Evolutionary conservation across 2,329 filamentous ascomycete genomes (phyloP).

Genomic region (Aspergillus fijiensis): DNA sequence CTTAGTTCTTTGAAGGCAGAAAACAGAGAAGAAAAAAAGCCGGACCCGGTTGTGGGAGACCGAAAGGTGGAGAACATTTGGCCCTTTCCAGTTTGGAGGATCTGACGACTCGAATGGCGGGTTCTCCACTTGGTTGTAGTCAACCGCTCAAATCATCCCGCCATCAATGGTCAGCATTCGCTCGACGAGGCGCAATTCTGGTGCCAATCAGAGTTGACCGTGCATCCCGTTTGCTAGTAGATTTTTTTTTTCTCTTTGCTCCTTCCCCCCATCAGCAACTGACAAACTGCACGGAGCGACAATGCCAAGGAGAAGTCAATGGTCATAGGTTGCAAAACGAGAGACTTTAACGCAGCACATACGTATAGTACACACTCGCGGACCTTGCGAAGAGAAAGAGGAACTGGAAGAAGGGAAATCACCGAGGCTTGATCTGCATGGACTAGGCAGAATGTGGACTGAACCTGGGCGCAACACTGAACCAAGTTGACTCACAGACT

Average conservation of each 20-base stretch:
- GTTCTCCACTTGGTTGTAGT: constrained; percentile 13
- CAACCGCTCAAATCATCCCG: constrained; percentile 12
- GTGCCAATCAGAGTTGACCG: constrained; percentile 14
- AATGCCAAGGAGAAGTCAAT: constrained; percentile 7
- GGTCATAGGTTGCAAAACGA: not conserved
- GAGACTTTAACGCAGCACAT: not conserved
- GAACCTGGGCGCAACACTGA: constrained; percentile 6
- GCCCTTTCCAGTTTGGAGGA: not conserved
- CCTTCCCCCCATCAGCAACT: not conserved
- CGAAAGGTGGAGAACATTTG: constrained; percentile 8
- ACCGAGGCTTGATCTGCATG: constrained; percentile 19
- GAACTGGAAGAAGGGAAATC: constrained; percentile 8
- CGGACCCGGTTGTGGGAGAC: constrained; percentile 5
- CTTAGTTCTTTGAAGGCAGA: not conserved
- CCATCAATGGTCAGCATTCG: constrained; percentile 16
- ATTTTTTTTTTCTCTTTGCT: not conserved
- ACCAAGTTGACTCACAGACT: not conserved
- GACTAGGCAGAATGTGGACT: constrained; percentile 15
- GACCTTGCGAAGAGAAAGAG: not conserved
- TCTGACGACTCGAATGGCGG: constrained; percentile 14
- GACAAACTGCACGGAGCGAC: constrained; percentile 1
- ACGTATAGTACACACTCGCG: not conserved
- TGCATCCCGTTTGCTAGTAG: constrained; percentile 7
- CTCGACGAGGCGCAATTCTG: constrained; percentile 10
- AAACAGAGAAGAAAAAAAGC: constrained; percentile 2